Base-by-base conservation (phyloP, 177 flowering plant species). In the Vitis hybrid region DNA sequence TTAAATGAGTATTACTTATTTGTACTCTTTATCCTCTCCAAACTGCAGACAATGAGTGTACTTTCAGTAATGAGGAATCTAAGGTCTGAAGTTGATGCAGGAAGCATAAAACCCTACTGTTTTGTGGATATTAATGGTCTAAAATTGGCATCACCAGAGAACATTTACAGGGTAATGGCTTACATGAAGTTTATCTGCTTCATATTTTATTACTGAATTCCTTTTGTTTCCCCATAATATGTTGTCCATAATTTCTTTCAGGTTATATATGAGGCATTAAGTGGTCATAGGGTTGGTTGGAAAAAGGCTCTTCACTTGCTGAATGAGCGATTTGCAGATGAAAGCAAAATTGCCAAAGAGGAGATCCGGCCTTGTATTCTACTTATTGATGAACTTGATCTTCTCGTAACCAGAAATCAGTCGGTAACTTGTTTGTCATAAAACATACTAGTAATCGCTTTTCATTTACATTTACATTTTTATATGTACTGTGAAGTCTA, bases 351-450 rank as follows among this genome's bases (percentile, higher is more conserved):
- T 68, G 73, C 83, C n/a, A 92, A 85, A 71, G 86, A 81, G 32
- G 90, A 84, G 60, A 84, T 80, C 62, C 79, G 79, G 54, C 97
- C 98, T 35, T 95, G 99, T 79, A 84, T 95, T 73, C 82, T 95
- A 58, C 97, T 95, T 50, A 93, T 95, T 63, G 97, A 93, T 80
- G 99, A 95, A 81, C 94, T 95, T 76, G 99, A 95, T 84, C 92
- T 93, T 71, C 92, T 95, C 65, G 92, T 95, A 3, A 95, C 97
- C 59, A 82, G 90, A 83, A 95, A 90, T 76, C 99, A 93, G 76
- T 89, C 97, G 86, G 97, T 93, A 91, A 84, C 52, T 73, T 63
- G 11, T 73, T 21, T 63, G 64, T 73, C 48, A 15, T 69, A 20
- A 21, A 4, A 35, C 46, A 35, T 35, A 35, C 46, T 1, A 35